Base-by-base conservation (phyloP, 306 rosid genomes). In the Abrus precatorius region DNA sequence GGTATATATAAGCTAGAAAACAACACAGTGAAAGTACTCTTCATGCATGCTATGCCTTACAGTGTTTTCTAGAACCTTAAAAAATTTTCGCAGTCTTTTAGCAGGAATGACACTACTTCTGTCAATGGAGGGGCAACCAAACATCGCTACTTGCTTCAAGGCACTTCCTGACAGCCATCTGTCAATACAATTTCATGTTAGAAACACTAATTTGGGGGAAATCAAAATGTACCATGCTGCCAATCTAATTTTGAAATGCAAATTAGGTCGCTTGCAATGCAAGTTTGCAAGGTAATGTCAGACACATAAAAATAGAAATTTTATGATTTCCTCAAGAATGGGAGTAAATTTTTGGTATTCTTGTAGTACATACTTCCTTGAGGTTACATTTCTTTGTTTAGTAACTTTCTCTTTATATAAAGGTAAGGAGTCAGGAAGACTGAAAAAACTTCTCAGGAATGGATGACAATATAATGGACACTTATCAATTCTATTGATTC, bases 121-220 rank as follows among this genome's bases (percentile, higher is more conserved):
- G 55, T 30, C 52, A 8, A 30, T 57, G 7, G 90, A 81, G 70
- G 97, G 95, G 79, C 99, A 95, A 9, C 97, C 97, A 61, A 95
- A 84, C 66, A 48, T 43, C 9, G 87, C 92, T 74, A 95, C 87
- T 72, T 82, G 81, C 87, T 90, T 90, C 88, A 95, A 63, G 66
- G 94, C 87, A 69, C 91, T 78, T 75, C 91, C 97, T 59, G 97
- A 93, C 67, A 95, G 74, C 94, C 97, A 91, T 82, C 99, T 95
- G 86, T 28, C 73, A 79, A 77, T 74, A 54, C 77, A 79, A 75
- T 68, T 75, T 72, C 76, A 77, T 80, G 69, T 76, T 65, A 28
- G 13, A 79, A 78, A 72, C 9, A 32, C 45, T 33, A 32, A 28
- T 9, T 38, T 7, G 29, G 67, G 20, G 14, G 9, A 13, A 70